Evolutionary conservation across 2,329 filamentous ascomycete species (phyloP).

Genomic region (Helotiales sp.): DNA sequence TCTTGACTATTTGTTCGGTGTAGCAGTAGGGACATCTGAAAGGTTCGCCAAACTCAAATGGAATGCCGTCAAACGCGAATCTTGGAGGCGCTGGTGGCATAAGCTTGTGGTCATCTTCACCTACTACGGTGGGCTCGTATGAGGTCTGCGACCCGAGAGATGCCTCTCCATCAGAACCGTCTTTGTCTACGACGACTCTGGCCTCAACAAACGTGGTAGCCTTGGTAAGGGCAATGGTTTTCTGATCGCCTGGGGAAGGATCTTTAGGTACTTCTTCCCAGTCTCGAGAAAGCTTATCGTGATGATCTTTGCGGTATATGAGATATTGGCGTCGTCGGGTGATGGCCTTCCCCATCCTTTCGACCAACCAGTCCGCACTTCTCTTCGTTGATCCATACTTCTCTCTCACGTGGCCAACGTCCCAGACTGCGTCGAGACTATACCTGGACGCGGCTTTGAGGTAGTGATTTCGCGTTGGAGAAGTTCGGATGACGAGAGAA

Average conservation of each 20-base stretch:
- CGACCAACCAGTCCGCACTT: constrained; percentile 23
- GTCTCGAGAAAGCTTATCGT: constrained; percentile 22
- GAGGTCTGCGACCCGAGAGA: constrained; percentile 28
- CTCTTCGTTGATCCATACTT: constrained; percentile 21
- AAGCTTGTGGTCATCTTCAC: constrained; percentile 1
- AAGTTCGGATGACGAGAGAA: constrained; percentile 27
- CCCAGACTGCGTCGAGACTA: constrained; percentile 10
- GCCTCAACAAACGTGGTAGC: constrained; percentile 27
- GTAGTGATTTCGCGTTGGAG: constrained; percentile 27
- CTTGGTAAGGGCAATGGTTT: constrained; percentile 24
- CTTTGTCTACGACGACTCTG: neutral
- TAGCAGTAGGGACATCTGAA: constrained; percentile 29
- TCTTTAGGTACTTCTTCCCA: constrained; percentile 15
- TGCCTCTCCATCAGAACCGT: constrained; percentile 8
- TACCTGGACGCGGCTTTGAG: constrained; percentile 28
- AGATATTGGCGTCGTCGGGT: constrained; percentile 34
- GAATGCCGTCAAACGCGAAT: constrained; percentile 24
- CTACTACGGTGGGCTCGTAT: constrained; percentile 23
- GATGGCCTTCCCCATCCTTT: constrained; percentile 34
- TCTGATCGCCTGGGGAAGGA: constrained; percentile 1
- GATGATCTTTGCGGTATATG: constrained; percentile 34
- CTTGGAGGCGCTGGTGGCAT: neutral
- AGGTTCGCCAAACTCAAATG: constrained; percentile 25
- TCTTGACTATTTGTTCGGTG: constrained; percentile 24
- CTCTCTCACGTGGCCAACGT: constrained; percentile 28